These are phyloP conservation scores for Coemansia sp. DNA, from an alignment of 192 early-diverging fungal genomes.

Conservation along the genomic window DNA sequence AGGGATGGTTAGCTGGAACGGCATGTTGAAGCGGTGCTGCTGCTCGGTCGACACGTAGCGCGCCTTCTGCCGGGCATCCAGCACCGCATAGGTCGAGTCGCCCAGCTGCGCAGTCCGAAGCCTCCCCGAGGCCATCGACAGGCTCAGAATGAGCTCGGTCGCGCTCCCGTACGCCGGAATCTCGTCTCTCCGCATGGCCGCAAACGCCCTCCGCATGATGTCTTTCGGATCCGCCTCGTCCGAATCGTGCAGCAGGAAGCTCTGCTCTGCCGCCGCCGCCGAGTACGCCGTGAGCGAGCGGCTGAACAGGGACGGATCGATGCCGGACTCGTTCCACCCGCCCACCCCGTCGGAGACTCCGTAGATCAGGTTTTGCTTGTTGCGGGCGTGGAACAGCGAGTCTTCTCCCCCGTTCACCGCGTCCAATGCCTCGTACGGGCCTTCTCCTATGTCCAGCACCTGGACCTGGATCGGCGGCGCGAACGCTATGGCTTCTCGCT, in stretches of 20 bases:
- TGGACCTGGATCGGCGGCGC: constrained; percentile 51
- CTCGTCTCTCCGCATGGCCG: constrained; percentile 33
- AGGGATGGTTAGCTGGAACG: constrained; percentile 50
- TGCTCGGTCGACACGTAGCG: constrained; percentile 44
- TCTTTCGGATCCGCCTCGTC: constrained; percentile 48
- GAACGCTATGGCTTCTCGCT: constrained; percentile 26
- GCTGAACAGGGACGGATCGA: constrained; percentile 52
- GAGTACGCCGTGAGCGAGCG: constrained; percentile 47
- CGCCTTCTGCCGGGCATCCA: constrained; percentile 25
- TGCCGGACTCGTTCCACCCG: constrained; percentile 51
- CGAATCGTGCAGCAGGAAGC: constrained; percentile 48
- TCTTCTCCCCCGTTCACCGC: constrained; percentile 53
- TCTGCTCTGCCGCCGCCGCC: constrained; percentile 16
- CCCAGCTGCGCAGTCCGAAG: constrained; percentile 47
- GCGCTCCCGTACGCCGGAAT: constrained; percentile 45
- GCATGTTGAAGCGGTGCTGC: constrained; percentile 54
- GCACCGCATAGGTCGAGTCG: constrained; percentile 43
- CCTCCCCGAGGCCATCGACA: constrained; percentile 30
- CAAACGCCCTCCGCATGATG: constrained; percentile 44
- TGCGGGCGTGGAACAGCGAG: constrained; percentile 44
- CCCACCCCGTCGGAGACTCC: constrained; percentile 54
- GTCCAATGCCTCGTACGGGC: constrained; percentile 33
- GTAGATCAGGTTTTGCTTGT: constrained; percentile 43
- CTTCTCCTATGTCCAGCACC: constrained; percentile 23
- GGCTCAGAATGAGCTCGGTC: constrained; percentile 33